phyloP scores from a whole-genome alignment of 2,329 filamentous ascomycete species.

The Volutella citrinella region DNA sequence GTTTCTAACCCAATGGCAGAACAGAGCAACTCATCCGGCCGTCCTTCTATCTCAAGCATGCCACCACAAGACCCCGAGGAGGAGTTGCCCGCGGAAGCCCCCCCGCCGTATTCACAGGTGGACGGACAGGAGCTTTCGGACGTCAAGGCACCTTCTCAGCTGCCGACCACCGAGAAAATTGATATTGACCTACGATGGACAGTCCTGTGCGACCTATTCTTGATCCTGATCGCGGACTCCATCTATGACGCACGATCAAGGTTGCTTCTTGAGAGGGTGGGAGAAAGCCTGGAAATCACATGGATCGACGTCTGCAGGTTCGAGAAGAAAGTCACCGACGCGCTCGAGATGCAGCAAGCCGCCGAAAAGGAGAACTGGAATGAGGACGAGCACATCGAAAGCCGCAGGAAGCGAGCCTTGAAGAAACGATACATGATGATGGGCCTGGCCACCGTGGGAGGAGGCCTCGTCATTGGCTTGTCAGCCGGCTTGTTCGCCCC shows the following conservation, averaged over 20 bases:
- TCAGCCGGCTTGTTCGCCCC: slow-evolving; percentile 90
- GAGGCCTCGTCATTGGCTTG: slow-evolving; percentile 89
- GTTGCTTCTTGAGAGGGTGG: slow-evolving; percentile 78
- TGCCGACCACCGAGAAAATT: slow-evolving; percentile 78
- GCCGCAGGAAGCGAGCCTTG: slow-evolving; percentile 73
- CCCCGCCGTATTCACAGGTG: slow-evolving; percentile 61
- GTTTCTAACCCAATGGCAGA: slow-evolving; percentile 89
- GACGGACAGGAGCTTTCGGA: slow-evolving; percentile 70
- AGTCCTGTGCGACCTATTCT: slow-evolving; percentile 90
- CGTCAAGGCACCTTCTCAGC: slow-evolving; percentile 77
- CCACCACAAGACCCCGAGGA: slow-evolving; percentile 27
- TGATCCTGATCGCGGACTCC: slow-evolving; percentile 94
- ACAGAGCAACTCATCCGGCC: slow-evolving; percentile 8
- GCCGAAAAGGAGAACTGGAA: slow-evolving; percentile 97
- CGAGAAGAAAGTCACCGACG: slow-evolving; percentile 94
- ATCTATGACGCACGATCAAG: slow-evolving; percentile 88
- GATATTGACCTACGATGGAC: slow-evolving; percentile 98
- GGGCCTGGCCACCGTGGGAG: slow-evolving; percentile 94
- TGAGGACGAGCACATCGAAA: slow-evolving; percentile 90
- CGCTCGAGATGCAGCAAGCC: slow-evolving; percentile 94
- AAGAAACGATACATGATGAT: slow-evolving; percentile 89
- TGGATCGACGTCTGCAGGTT: slow-evolving; percentile 96
- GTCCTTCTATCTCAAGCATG: slow-evolving; percentile 16
- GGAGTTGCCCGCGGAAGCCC: slow-evolving; percentile 48
- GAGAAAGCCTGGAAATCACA: slow-evolving; percentile 72